These are phyloP conservation scores for Phytophthora colocasiae DNA, from an alignment of 352 stramenopile genomes.

Conservation along the genomic window DNA sequence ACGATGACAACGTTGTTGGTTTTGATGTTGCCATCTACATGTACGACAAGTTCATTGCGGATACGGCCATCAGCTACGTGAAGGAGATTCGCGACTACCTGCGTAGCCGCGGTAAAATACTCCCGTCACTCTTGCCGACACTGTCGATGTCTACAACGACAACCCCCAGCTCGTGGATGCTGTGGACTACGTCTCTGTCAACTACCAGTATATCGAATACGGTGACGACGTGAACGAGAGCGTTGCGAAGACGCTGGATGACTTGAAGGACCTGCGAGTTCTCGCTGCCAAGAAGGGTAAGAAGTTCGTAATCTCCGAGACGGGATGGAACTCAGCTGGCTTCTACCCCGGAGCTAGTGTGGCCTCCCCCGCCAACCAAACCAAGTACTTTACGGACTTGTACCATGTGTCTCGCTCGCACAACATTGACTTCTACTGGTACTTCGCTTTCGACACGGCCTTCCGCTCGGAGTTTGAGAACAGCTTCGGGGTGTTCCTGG, in stretches of 20 bases:
- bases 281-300: constrained; percentile 60
- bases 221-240: constrained; percentile 52
- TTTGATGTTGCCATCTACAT: constrained; percentile 73
- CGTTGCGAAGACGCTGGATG: constrained; percentile 54
- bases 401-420: constrained; percentile 55
- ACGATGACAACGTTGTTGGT: constrained; percentile 58
- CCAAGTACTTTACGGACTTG: constrained; percentile 77
- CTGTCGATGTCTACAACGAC: constrained; percentile 72
- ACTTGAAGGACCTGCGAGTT: constrained; percentile 53
- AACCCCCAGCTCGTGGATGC: constrained; percentile 65
- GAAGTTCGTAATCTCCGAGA: constrained; percentile 69
- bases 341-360: constrained; percentile 34
- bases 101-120: constrained; percentile 48
- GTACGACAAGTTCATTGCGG: constrained; percentile 52
- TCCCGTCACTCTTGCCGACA: constrained; percentile 72
- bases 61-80: constrained; percentile 64
- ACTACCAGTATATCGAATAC: constrained; percentile 85
- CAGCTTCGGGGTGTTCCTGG: constrained; percentile 71
- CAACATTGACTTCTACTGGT: constrained; percentile 79
- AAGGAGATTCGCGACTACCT: constrained; percentile 59
- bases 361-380: constrained; percentile 58
- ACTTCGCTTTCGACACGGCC: constrained; percentile 67
- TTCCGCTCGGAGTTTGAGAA: constrained; percentile 60
- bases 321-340: constrained; percentile 67
- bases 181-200: constrained; percentile 75